Evolutionary conservation across 495 filamentous ascomycete genomes (phyloP).

Genomic region (Penicillium desertorum): DNA sequence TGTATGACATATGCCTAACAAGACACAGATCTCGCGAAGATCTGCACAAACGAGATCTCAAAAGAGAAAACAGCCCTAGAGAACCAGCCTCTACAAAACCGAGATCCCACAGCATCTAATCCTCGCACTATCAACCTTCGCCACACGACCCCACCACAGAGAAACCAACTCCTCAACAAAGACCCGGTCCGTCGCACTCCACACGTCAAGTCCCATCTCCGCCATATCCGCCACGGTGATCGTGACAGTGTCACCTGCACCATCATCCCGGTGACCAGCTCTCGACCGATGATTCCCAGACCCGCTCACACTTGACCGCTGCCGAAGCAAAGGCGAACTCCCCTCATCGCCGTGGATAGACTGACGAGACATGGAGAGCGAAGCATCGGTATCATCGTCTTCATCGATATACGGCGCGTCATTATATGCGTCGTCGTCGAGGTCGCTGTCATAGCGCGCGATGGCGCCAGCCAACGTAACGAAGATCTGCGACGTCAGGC

Average conservation of each 20-base stretch:
- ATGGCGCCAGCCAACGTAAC: slow-evolving; percentile 59
- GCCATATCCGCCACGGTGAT: slow-evolving; percentile 69
- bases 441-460: slow-evolving; percentile 49
- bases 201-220: slow-evolving; percentile 81
- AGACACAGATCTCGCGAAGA: neutral
- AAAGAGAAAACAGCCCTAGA: neutral
- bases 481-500: slow-evolving; percentile 72
- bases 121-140: slow-evolving; percentile 66
- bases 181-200: slow-evolving; percentile 73
- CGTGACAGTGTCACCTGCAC: slow-evolving; percentile 42
- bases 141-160: slow-evolving; percentile 70
- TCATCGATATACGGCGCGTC: slow-evolving; percentile 23
- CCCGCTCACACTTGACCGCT: slow-evolving; percentile 16
- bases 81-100: slow-evolving; percentile 56
- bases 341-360: slow-evolving; percentile 34
- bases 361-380: slow-evolving; percentile 31
- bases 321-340: slow-evolving; percentile 30
- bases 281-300: slow-evolving; percentile 4
- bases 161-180: slow-evolving; percentile 68
- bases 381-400: slow-evolving; percentile 22
- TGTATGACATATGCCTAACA: neutral
- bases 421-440: slow-evolving; percentile 13
- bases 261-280: neutral
- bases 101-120: slow-evolving; percentile 80
- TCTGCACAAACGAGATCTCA: neutral